Base-by-base conservation (phyloP, 78 protist species). In the Speleostelium caveatum region DNA sequence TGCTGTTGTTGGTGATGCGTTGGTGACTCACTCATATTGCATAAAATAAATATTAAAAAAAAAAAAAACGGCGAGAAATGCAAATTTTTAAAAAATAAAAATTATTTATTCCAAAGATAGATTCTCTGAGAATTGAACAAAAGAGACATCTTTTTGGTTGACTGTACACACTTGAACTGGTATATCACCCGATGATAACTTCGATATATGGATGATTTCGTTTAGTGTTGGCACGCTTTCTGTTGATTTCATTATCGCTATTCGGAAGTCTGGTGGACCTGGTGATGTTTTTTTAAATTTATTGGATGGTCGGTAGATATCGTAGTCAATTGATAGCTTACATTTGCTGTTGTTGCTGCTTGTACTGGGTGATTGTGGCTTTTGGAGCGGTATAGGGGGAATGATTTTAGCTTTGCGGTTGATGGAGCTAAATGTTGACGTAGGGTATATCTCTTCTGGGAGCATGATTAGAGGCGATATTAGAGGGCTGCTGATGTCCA, bases 181-280 rank as follows among this genome's bases (percentile, higher is more conserved):
- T 22, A 61, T 39, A 22, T 33, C 26, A 16, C 33, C 24, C 8
- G 36, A 36, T 2, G 78, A 53, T 14, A 38, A 8, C 22, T 60
- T 17, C 10, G n/a, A 22, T 45, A 72, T 22, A 32, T 28, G 41
- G 14, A 53, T 2, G 0, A 56, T 51, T 30, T 58, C 55, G 16
- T 58, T 36, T 22, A 73, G 16, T 26, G 65, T n/a, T 36, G 67
- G 67, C 6, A 32, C 24, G 7, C 16, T 16, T 26, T 42, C 38
- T 8, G 19, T 28, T 2, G 33, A 76, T 45, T 24, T 61, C 8
- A 33, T 22, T 42, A 41, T 76, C 4, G 56, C 42, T 42, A 76
- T 45, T 62, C 61, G 39, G 33, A 76, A 63, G 49, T 76, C 86
- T 6, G 86, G 86, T 32, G n/a, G 39, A n/a, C 86, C 86, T 8